These are phyloP conservation scores for Hirsutella rhossiliensis DNA, from an alignment of 2,329 filamentous ascomycete genomes.

Conservation along the genomic window DNA sequence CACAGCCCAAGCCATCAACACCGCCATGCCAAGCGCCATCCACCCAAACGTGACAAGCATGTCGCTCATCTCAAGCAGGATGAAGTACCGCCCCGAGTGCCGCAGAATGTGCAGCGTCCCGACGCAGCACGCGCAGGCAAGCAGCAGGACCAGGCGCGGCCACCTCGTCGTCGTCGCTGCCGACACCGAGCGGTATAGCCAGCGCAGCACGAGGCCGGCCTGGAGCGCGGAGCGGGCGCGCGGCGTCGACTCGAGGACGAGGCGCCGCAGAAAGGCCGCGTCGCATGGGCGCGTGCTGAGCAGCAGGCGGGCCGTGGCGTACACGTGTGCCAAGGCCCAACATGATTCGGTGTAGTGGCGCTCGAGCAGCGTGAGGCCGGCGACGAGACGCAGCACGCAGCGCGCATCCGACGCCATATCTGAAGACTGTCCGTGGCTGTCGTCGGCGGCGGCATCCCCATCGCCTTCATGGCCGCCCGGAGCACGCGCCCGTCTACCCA, in stretches of 20 bases:
- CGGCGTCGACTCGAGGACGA: conserved; percentile 1
- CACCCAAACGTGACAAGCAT: conserved; percentile 13
- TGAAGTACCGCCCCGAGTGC: conserved; percentile 24
- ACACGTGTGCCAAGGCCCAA: conserved; percentile 13
- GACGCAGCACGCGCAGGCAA: background rate
- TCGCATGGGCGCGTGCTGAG: conserved; percentile 5
- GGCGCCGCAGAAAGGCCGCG: conserved; percentile 2
- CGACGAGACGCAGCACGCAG: conserved; percentile 11
- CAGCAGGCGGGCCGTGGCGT: conserved; percentile 11
- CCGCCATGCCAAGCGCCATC: conserved; percentile 14
- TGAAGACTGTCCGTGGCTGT: background rate
- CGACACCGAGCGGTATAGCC: background rate
- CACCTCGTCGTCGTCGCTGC: background rate
- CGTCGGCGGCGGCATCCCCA: background rate
- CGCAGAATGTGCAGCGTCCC: conserved; percentile 14
- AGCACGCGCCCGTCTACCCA: too few relatives aligned
- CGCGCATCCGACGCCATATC: background rate
- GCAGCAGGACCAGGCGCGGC: background rate
- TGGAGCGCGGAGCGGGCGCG: conserved; percentile 5
- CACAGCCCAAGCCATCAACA: conserved; percentile 4
- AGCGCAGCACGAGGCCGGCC: conserved; percentile 11
- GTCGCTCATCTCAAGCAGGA: conserved; percentile 24
- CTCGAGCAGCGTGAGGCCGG: conserved; percentile 16
- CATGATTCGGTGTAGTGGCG: conserved; percentile 15
- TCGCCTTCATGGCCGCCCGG: too few relatives aligned